A percentile compares a stretch with the other conserved stretches of the same genome.
These are phyloP conservation scores for Suillus fuscotomentosus DNA, from an alignment of 768 basidiomycete genomes.

Conservation along the genomic window DNA sequence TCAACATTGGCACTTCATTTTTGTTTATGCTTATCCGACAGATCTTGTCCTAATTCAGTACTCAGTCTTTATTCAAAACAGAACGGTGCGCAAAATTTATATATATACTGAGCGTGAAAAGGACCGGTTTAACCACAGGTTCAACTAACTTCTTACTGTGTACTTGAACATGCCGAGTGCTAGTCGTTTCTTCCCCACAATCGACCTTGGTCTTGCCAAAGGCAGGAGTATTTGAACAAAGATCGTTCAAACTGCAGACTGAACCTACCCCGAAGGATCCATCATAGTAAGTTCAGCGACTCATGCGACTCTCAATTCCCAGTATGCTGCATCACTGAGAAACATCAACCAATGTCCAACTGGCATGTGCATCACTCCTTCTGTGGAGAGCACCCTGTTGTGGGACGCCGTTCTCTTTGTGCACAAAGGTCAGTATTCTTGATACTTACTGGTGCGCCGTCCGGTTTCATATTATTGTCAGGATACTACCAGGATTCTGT, in stretches of 20 bases:
- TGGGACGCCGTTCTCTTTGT: conserved; percentile 86
- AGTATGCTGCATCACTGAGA: conserved; percentile 64
- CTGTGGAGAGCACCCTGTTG: conserved; percentile 51
- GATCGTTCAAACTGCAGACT: conserved; percentile 1
- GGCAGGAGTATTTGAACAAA: conserved; percentile 10
- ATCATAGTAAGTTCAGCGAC: conserved; percentile 38
- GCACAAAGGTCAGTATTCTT: conserved; percentile 60
- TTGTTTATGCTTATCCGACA: neutral
- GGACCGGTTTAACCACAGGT: neutral
- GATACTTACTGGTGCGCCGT: neutral
- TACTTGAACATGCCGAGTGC: neutral
- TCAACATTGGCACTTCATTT: neutral
- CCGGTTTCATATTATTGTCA: conserved; percentile 25
- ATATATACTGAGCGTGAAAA: neutral
- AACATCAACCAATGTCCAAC: conserved; percentile 70
- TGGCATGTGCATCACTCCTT: conserved; percentile 69
- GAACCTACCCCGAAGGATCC: conserved; percentile 5
- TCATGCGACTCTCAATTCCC: conserved; percentile 61
- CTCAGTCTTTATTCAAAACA: neutral
- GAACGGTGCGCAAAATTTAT: neutral
- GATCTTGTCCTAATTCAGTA: neutral
- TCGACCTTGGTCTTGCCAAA: conserved; percentile 17
- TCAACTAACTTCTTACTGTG: neutral
- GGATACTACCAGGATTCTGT: conserved; percentile 81
- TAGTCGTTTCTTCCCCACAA: conserved; percentile 22